Percentiles rank a stretch among this genome's conserved stretches.
These are phyloP conservation scores for Cucurbitaria berberidis DNA, from an alignment of 2,329 filamentous ascomycete species.

Conservation along the genomic window DNA sequence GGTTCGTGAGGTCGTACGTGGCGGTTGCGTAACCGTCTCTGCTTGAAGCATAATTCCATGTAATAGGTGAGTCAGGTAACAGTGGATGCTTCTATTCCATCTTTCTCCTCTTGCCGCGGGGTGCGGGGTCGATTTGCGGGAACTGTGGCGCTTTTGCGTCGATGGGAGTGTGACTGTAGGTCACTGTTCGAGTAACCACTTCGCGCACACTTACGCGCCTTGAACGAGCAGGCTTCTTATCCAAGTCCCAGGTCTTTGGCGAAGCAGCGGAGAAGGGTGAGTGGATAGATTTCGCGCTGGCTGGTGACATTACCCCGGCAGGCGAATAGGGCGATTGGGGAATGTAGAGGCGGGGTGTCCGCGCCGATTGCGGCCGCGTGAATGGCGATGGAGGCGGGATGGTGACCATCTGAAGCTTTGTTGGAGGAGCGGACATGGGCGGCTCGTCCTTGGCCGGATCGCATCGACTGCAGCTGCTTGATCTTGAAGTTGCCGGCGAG, in stretches of 20 bases:
- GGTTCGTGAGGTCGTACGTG: conserved; percentile 26
- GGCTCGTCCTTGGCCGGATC: conserved; percentile 44
- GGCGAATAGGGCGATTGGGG: conserved; percentile 77
- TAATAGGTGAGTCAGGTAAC: conserved; percentile 27
- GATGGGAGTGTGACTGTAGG: conserved; percentile 70
- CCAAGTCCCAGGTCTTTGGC: conserved; percentile 79
- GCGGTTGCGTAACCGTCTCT: conserved; percentile 33
- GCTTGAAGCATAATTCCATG: conserved; percentile 23
- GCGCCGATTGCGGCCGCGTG: conserved; percentile 67
- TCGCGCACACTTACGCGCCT: conserved; percentile 77
- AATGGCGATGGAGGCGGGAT: conserved; percentile 67
- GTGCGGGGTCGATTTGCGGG: conserved; percentile 80
- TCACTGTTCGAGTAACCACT: conserved; percentile 92
- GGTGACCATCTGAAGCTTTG: conserved; percentile 60
- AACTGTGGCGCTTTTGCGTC: conserved; percentile 50
- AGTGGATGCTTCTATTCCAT: conserved; percentile 52
- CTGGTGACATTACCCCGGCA: conserved; percentile 67
- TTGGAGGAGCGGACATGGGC: conserved; percentile 53
- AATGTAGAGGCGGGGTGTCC: conserved; percentile 70
- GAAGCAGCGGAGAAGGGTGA: conserved; percentile 81
- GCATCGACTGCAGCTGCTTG: conserved; percentile 48
- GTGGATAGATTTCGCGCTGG: conserved; percentile 60
- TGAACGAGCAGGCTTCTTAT: conserved; percentile 66
- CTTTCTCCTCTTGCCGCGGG: conserved; percentile 91
- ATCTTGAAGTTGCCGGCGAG: conserved; percentile 45